Base-by-base conservation (phyloP, 2,329 filamentous ascomycete species). In the Sarocladium kiliense region DNA sequence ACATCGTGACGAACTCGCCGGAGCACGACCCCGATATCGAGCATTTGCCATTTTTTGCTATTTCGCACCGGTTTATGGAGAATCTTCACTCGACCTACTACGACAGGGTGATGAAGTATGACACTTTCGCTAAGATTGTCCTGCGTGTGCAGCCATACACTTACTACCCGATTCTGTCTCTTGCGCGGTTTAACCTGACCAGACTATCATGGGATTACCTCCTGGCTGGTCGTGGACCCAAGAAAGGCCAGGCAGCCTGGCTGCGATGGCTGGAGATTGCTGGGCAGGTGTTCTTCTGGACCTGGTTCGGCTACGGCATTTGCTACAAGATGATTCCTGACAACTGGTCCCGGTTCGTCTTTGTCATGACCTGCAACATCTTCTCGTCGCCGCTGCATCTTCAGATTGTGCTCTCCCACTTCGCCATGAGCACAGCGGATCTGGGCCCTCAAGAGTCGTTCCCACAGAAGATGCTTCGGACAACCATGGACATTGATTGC, bases 11-110 rank as follows among this genome's bases (percentile, higher is more conserved):
- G 18, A 97, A 97, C 69, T 88, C 88, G 42, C 89, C 92, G 14
- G 94, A 97, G 70, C 93, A 97, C 67, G 93, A 97, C 67, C 93
- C 94, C 0, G 93, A 97, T 68, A 97, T 97, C 63, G 85, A 93
- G 68, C 88, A 96, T 68, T 82, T 96, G 71, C 92, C 92, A 2
- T 87, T 96, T 68, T 91, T 97, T 68, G 90, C 91, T 57, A 83
- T 94, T 27, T 91, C 89, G 2, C 91, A 95, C 63, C 84, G 90
- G 23, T 87, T 94, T 64, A 81, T 96, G 54, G 77, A 78, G 37
- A 87, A 77, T 56, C 75, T 96, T 49, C 79, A 82, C 32, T 94
- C 89, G 18, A 89, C 88, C 3, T 96, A 91, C 72, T 95, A 97
- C 70, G 86, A 92, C 54, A 85, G 83, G 53, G 72, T 90, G 55